Conservation (phyloP, 2,329 filamentous ascomycete species). For the Tolypocladium paradoxum region DNA sequence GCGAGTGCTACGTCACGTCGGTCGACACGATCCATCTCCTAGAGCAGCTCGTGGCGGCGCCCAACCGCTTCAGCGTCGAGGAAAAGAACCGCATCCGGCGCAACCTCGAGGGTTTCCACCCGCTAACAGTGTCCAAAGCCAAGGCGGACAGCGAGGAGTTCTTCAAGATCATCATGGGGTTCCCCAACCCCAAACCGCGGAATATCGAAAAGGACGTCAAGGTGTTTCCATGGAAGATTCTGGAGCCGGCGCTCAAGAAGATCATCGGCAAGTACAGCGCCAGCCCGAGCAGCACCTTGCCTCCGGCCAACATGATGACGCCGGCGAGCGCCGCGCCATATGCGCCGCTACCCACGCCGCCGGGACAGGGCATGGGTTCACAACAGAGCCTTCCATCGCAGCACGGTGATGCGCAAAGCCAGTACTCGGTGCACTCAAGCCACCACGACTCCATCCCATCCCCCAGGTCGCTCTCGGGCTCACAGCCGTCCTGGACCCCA, state of each 20-base stretch:
- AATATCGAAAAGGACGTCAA: constrained; percentile 99
- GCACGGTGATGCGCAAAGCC: constrained; percentile 20
- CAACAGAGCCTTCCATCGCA: constrained; percentile 17
- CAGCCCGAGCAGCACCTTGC: constrained; percentile 29
- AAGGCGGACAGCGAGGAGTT: constrained; percentile 91
- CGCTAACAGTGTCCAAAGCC: constrained; percentile 84
- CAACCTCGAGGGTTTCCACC: constrained; percentile 90
- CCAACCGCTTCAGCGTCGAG: constrained; percentile 80
- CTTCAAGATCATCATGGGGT: constrained; percentile 98
- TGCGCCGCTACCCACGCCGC: constrained; percentile 35
- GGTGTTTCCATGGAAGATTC: constrained; percentile 92
- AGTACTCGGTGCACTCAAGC: constrained; percentile 29
- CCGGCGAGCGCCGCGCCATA: constrained; percentile 28
- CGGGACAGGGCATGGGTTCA: constrained; percentile 22
- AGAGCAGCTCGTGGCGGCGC: constrained; percentile 70
- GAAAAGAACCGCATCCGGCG: constrained; percentile 97
- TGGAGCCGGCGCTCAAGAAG: constrained; percentile 83
- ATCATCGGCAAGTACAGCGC: constrained; percentile 91
- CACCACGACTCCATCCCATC: constrained; percentile 41
- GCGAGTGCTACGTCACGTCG: constrained; percentile 86
- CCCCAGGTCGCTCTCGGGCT: constrained; percentile 39
- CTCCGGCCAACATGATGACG: constrained; percentile 29
- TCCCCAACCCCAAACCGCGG: constrained; percentile 85
- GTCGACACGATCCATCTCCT: constrained; percentile 95
- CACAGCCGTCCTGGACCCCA: constrained; percentile 35